A percentile compares a stretch with the other conserved stretches of the same genome.
These are phyloP conservation scores for Vaccinium myrtillus DNA, from an alignment of 148 eudicot genomes.

Conservation along the genomic window DNA sequence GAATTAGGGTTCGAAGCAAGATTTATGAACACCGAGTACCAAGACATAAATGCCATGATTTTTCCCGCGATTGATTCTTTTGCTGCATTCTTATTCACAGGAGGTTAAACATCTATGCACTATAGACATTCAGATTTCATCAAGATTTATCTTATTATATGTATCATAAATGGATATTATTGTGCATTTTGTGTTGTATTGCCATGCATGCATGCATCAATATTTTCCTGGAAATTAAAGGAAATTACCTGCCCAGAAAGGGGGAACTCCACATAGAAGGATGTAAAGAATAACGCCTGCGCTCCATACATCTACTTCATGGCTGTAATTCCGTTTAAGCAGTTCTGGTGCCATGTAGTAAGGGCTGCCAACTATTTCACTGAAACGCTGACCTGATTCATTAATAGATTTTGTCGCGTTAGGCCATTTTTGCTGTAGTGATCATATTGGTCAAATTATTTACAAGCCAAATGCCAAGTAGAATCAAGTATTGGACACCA, in stretches of 20 bases:
- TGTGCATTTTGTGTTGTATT: neutral
- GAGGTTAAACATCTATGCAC: too few relatives aligned
- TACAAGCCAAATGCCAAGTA: neutral
- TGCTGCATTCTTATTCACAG: too few relatives aligned
- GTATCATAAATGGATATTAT: too few relatives aligned
- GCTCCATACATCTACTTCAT: constrained; percentile 86
- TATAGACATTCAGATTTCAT: neutral
- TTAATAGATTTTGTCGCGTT: too few relatives aligned
- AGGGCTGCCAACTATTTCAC: constrained; percentile 92
- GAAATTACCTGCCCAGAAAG: constrained; percentile 80
- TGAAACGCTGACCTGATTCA: constrained; percentile 56
- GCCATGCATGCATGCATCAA: neutral
- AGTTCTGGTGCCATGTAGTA: constrained; percentile 38
- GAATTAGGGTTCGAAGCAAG: neutral
- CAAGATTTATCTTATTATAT: too few relatives aligned
- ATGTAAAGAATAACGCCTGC: constrained; percentile 93
- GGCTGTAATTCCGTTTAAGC: constrained; percentile 70
- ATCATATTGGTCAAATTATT: too few relatives aligned
- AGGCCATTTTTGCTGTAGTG: too few relatives aligned
- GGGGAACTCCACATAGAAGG: constrained; percentile 24
- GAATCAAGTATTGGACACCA: too few relatives aligned
- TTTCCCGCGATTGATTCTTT: neutral
- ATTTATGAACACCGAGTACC: neutral
- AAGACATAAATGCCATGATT: neutral
- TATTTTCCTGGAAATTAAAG: neutral